phyloP scores from a whole-genome alignment of 2,329 filamentous ascomycete species.

The Aspergillus ruber region DNA sequence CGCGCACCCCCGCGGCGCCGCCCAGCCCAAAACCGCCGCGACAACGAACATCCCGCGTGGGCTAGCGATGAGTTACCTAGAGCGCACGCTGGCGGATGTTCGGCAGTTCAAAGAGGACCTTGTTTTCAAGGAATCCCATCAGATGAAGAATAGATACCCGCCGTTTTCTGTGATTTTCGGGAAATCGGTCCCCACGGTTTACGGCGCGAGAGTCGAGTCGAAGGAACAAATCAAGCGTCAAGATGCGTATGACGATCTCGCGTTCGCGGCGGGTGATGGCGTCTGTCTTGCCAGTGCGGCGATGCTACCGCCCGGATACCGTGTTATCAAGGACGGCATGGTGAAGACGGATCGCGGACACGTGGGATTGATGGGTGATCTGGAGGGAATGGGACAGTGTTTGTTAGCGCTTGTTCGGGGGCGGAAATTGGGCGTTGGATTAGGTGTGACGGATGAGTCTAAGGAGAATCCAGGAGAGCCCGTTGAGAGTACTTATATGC shows the following conservation, averaged over 20 bases:
- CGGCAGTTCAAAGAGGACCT: constrained; percentile 72
- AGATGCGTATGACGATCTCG: constrained; percentile 78
- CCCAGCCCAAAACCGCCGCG: constrained; percentile 20
- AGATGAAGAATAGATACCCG: constrained; percentile 67
- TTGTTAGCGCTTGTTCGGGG: constrained; percentile 63
- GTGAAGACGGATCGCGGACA: constrained; percentile 80
- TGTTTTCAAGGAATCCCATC: constrained; percentile 53
- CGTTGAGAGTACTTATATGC: no score
- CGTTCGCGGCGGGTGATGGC: constrained; percentile 82
- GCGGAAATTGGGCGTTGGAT: constrained; percentile 65
- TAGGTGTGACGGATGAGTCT: background rate
- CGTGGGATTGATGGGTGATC: constrained; percentile 77
- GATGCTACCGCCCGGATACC: constrained; percentile 77
- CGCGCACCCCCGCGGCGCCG: constrained; percentile 17
- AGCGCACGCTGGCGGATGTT: constrained; percentile 64
- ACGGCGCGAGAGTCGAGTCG: constrained; percentile 67
- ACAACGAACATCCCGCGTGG: constrained; percentile 48
- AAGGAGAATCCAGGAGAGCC: no score
- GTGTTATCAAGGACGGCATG: constrained; percentile 63
- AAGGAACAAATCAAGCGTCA: constrained; percentile 66
- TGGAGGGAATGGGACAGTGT: constrained; percentile 71
- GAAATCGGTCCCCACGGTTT: constrained; percentile 79
- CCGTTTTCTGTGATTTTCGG: constrained; percentile 79
- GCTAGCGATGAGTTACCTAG: constrained; percentile 60
- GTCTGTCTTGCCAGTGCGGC: constrained; percentile 80